Conservation (phyloP, 306 rosid species). For the Astragalus glycyphyllos region DNA sequence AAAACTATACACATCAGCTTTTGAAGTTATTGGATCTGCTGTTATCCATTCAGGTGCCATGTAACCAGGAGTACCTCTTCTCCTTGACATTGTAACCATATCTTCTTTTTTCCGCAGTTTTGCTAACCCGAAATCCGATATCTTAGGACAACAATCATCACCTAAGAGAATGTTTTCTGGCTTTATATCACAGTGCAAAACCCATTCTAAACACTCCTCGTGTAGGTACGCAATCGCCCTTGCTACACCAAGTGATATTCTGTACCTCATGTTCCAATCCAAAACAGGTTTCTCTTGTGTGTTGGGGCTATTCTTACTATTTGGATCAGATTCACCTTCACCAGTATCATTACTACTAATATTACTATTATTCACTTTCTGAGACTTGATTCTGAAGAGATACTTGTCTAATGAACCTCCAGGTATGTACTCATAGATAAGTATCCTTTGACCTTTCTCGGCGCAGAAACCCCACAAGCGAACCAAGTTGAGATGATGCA, state of each 20-base stretch:
- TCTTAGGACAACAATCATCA: conserved; percentile 84
- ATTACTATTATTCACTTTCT: background rate
- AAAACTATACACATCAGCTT: conserved; percentile 89
- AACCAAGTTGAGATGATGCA: conserved; percentile 96
- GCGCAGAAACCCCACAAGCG: conserved; percentile 93
- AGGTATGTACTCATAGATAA: conserved; percentile 76
- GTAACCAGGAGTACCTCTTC: conserved; percentile 89
- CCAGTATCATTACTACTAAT: too few species aligned
- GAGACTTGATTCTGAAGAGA: conserved; percentile 48
- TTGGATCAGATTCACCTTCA: background rate
- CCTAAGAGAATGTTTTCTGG: conserved; percentile 86
- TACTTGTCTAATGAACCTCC: conserved; percentile 83
- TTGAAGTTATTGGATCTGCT: conserved; percentile 71
- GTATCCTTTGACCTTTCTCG: conserved; percentile 82
- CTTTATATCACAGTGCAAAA: conserved; percentile 86
- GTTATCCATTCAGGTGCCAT: conserved; percentile 95
- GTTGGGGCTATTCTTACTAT: background rate
- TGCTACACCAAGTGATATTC: conserved; percentile 85
- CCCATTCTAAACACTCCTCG: conserved; percentile 97
- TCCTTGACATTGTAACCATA: conserved; percentile 76
- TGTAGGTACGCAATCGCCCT: conserved; percentile 87
- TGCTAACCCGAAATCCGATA: conserved; percentile 90
- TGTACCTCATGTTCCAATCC: conserved; percentile 79
- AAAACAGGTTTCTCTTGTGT: conserved; percentile 42
- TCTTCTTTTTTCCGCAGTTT: conserved; percentile 81